A percentile compares a stretch with the other conserved stretches of the same genome.
Conservation (phyloP, 2,329 filamentous ascomycete genomes). For the Orbilia oligospora region DNA sequence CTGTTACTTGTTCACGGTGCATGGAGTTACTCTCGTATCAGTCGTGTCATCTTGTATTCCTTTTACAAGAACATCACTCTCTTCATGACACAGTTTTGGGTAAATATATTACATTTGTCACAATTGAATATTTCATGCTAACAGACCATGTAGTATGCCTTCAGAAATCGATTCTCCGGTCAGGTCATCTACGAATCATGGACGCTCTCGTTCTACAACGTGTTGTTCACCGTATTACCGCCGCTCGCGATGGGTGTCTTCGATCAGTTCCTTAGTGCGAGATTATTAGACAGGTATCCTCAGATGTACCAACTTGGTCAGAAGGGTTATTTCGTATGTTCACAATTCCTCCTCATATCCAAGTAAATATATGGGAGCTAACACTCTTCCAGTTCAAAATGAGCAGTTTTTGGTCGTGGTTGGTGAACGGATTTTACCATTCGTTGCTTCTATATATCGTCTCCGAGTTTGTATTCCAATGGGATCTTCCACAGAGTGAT, state of each 20-base stretch:
- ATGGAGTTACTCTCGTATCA: conserved; percentile 97
- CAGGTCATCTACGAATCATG: conserved; percentile 99
- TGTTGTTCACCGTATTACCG: conserved; percentile 94
- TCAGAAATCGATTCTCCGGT: conserved; percentile 98
- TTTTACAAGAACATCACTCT: conserved; percentile 99
- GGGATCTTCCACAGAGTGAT: conserved; percentile 82
- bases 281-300: conserved; percentile 92
- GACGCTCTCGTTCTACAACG: conserved; percentile 99
- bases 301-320: conserved; percentile 95
- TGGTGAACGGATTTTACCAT: conserved; percentile 79
- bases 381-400: conserved; percentile 76
- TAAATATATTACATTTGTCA: conserved; percentile 68
- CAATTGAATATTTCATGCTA: background rate
- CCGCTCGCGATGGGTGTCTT: conserved; percentile 96
- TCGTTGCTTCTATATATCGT: conserved; percentile 97
- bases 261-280: conserved; percentile 96
- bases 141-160: conserved; percentile 79
- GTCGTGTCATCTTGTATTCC: conserved; percentile 96
- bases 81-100: conserved; percentile 99
- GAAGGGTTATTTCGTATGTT: conserved; percentile 79
- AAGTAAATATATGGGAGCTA: conserved; percentile 1
- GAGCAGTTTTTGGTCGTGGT: conserved; percentile 93
- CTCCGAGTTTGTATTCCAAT: conserved; percentile 83
- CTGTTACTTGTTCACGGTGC: conserved; percentile 93
- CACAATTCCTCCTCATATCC: no score